Conservation (phyloP, 805 yeast species). For the Candida tallmaniae region DNA sequence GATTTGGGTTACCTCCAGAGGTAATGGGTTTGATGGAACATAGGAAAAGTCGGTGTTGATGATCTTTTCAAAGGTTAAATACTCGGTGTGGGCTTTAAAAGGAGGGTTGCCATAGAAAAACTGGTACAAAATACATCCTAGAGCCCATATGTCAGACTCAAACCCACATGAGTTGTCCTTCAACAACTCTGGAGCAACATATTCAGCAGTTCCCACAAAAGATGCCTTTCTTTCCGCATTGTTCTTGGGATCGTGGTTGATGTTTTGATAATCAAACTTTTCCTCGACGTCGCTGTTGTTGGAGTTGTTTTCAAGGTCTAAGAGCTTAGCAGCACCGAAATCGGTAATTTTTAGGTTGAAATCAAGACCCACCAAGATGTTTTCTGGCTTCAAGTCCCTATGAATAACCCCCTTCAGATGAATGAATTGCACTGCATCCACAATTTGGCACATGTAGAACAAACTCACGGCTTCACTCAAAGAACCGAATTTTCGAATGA, state of each 20-base stretch:
- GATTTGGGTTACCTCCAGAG: constrained; percentile 23
- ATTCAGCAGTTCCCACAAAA: constrained; percentile 86
- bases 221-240: constrained; percentile 43
- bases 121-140: constrained; percentile 85
- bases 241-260: constrained; percentile 14
- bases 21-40: constrained; percentile 21
- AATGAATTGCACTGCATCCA: constrained; percentile 89
- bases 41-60: constrained; percentile 67
- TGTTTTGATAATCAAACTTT: constrained; percentile 27
- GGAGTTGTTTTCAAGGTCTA: constrained; percentile 22
- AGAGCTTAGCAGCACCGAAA: constrained; percentile 93
- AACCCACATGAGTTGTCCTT: constrained; percentile 76
- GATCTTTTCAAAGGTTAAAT: constrained; percentile 83
- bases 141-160: constrained; percentile 88
- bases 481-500: constrained; percentile 74
- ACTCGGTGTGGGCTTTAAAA: constrained; percentile 81
- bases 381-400: constrained; percentile 93
- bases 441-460: constrained; percentile 79
- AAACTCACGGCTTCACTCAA: constrained; percentile 69
- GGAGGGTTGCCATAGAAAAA: constrained; percentile 83
- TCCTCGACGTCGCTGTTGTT: constrained; percentile 34
- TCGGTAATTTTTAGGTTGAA: constrained; percentile 91
- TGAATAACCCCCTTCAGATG: constrained; percentile 89
- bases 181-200: constrained; percentile 88
- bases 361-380: constrained; percentile 76